These are phyloP conservation scores for Citrus reticulata DNA, from an alignment of 345 rosid genomes.

Conservation along the genomic window DNA sequence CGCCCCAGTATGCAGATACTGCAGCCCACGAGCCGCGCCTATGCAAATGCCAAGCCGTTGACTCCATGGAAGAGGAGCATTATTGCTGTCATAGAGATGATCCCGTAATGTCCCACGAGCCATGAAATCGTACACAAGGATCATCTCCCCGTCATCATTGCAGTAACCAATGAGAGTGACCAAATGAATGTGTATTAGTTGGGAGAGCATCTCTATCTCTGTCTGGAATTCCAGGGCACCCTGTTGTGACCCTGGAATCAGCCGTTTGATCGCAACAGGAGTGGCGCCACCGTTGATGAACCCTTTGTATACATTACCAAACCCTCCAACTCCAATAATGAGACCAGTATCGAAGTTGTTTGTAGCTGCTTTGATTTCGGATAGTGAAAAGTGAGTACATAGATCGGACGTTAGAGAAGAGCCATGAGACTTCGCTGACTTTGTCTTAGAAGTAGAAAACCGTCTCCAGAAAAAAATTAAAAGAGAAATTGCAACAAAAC, in stretches of 20 bases:
- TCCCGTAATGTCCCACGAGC: conserved; percentile 32
- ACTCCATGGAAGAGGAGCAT: conserved; percentile 32
- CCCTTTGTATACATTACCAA: conserved; percentile 39
- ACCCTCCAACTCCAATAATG: conserved; percentile 37
- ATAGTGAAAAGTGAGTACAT: background rate
- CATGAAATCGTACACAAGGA: conserved; percentile 42
- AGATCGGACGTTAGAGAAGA: background rate
- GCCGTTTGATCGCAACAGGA: conserved; percentile 34
- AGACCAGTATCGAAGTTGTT: conserved; percentile 29
- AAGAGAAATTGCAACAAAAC: too few species aligned
- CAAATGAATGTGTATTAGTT: conserved; percentile 30
- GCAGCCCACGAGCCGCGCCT: conserved; percentile 33
- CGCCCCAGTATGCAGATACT: conserved; percentile 33
- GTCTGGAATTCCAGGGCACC: conserved; percentile 34
- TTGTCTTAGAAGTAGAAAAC: background rate
- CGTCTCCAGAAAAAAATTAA: too few species aligned
- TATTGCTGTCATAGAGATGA: conserved; percentile 27
- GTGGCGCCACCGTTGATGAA: conserved; percentile 24
- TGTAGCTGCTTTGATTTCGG: conserved; percentile 28
- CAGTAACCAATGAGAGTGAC: conserved; percentile 41
- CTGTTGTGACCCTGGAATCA: conserved; percentile 27
- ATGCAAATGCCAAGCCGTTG: conserved; percentile 30
- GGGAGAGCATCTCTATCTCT: conserved; percentile 41
- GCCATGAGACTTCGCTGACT: background rate
- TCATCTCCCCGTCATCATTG: conserved; percentile 30